These are phyloP conservation scores for Nothophytophthora sp. DNA, from an alignment of 352 stramenopile genomes.

Conservation along the genomic window DNA sequence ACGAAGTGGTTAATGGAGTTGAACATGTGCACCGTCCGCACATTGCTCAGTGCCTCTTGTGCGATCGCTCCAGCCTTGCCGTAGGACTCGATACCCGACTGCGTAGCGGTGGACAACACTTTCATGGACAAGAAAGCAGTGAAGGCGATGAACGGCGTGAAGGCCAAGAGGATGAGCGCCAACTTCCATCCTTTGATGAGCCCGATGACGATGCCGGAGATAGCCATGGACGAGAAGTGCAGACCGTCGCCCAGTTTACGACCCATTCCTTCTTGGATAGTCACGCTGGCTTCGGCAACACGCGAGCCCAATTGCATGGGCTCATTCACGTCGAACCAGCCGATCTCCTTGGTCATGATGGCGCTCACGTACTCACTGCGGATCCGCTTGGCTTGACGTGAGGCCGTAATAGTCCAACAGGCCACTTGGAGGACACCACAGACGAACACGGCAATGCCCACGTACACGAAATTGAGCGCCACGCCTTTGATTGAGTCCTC, in stretches of 20 bases:
- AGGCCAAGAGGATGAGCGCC: constrained; percentile 41
- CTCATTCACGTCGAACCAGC: constrained; percentile 46
- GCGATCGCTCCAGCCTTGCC: constrained; percentile 45
- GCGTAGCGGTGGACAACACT: constrained; percentile 23
- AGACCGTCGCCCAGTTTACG: constrained; percentile 39
- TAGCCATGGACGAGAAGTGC: constrained; percentile 40
- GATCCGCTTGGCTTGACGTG: constrained; percentile 61
- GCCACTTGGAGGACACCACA: constrained; percentile 55
- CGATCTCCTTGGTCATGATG: constrained; percentile 40
- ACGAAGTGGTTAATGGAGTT: constrained; percentile 43
- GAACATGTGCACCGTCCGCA: constrained; percentile 62
- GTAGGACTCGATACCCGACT: constrained; percentile 41
- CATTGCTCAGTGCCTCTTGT: constrained; percentile 52
- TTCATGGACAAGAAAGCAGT: constrained; percentile 35
- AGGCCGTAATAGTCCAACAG: constrained; percentile 66
- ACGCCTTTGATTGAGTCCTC: constrained; percentile 31
- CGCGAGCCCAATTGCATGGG: constrained; percentile 30
- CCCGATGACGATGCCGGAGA: constrained; percentile 50
- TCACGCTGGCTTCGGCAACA: constrained; percentile 34
- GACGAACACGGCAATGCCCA: constrained; percentile 58
- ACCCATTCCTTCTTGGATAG: constrained; percentile 52
- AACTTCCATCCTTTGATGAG: constrained; percentile 55
- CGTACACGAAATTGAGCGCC: constrained; percentile 55
- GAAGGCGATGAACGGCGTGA: constrained; percentile 42
- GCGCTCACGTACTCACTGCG: constrained; percentile 31